Evolutionary conservation across 139 green algal species (phyloP), one percentile per base, ranked within the genome.

Genomic region (Closterium sp.): DNA sequence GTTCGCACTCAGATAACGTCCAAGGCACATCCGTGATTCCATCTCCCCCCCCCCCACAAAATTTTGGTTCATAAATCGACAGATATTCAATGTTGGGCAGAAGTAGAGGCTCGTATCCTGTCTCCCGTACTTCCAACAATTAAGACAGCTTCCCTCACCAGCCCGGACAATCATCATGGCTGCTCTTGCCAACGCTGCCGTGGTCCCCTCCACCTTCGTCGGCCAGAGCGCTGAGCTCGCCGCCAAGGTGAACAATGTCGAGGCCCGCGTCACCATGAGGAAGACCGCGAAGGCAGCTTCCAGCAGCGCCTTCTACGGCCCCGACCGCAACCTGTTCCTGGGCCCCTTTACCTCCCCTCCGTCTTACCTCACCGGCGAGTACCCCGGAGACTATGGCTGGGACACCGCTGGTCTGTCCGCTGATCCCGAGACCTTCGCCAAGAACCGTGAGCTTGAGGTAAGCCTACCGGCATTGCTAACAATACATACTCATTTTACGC

Each of bases 391-490:
- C 97, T 99, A 99, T 94, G 97, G 97, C 94, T 99, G 97, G 97
- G 97, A 99, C 96, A 98, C 97, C 84, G 97, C 97, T 89, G 97
- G 97, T 91, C 97, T 99, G 92, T 99, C 97, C n/a, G 97, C 97
- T 87, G 97, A 99, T 95, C 97, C 97, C 88, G 92, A 94, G 92
- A 94, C 73, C 45, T 93, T 95, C 86, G 88, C 86, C 31, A 50
- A 90, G 31, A 98, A 98, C 96, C 96, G 98, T 89, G 98, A 99
- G 96, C 91, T 97, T 88, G 98, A 99, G 97, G 92, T 99, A 50
- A 98, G 42, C 42, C 42, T 62, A 7, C 5, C 7, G 42, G 7
- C 5, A 62, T n/a, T n/a, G n/a, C n/a, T n/a, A n/a, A n/a, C n/a
- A n/a, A n/a, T n/a, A n/a, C n/a, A n/a, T n/a, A n/a, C n/a, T n/a